Base-by-base conservation (phyloP, 495 filamentous ascomycete genomes). In the Annulohypoxylon bovei region DNA sequence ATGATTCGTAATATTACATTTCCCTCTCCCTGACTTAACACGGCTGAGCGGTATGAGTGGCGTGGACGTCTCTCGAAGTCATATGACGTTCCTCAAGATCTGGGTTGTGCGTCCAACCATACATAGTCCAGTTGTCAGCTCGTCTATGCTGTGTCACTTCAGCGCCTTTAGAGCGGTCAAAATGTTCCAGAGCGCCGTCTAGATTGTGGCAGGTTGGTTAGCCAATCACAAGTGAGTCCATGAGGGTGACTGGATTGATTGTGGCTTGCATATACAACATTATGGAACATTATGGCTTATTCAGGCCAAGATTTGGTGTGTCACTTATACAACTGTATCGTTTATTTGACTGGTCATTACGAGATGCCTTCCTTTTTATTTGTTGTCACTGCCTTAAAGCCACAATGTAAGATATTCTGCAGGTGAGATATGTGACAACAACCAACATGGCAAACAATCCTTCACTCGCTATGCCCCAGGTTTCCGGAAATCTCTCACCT, bases 91-190 rank as follows among this genome's bases (percentile, higher is more conserved):
- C 22, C 44, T 20, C 50, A n/a, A 40, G 44, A 59, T 47, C 52
- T 44, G 53, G 55, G 57, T 44, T 54, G 68, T 61, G 50, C 68
- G 28, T 63, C 57, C 47, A 71, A 67, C 62, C 62, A 63, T 52
- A 71, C 62, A 63, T 52, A 71, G 63, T 50, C 58, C n/a, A 54
- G 37, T 27, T 67, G 68, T 71, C 68, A 67, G 62, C 63, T 71
- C 57, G 32, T 59, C 50, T 47, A 67, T 71, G 68, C 35, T 53
- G 68, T 71, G 68, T 67, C 42, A 71, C 30, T 30, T 11, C 28
- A 30, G 54, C 61, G 27, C 28, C 52, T 50, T 59, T 40, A 39
- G 68, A 60, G 63, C 69, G 63, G 69, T 72, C 69, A 67, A 67
- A 49, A 67, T 67, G 59, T 67, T 64, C 65, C 63, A 71, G 18